phyloP scores from a whole-genome alignment of 2,329 filamentous ascomycete species.

The Rhytidhysteron rufulum region DNA sequence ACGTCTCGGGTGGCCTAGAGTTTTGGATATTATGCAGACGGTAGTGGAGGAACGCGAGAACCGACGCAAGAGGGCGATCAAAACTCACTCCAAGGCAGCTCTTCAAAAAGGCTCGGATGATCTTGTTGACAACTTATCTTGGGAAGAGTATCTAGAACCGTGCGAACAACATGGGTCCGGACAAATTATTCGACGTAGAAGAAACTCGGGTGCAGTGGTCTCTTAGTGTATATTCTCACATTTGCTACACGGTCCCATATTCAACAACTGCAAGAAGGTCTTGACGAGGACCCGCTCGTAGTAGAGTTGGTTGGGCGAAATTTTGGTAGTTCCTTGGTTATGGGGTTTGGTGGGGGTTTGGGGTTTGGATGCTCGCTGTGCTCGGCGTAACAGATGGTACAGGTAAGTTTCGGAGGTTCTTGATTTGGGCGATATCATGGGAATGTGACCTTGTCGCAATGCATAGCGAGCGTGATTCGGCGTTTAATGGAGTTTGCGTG shows the following conservation, averaged over 20 bases:
- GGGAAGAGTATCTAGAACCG: conserved; percentile 35
- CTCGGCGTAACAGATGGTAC: background rate
- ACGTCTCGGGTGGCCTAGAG: conserved; percentile 36
- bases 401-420: background rate
- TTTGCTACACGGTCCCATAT: no score
- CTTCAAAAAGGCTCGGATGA: conserved; percentile 15
- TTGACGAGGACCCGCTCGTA: background rate
- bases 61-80: conserved; percentile 31
- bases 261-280: background rate
- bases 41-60: conserved; percentile 43
- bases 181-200: conserved; percentile 25
- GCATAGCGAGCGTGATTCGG: conserved; percentile 34
- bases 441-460: conserved; percentile 14
- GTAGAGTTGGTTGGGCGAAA: background rate
- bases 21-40: conserved; percentile 38
- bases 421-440: conserved; percentile 4
- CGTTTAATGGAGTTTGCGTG: conserved; percentile 15
- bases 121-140: conserved; percentile 24
- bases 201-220: background rate
- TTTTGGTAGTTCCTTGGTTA: background rate
- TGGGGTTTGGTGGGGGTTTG: background rate
- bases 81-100: conserved; percentile 19
- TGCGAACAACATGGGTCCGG: conserved; percentile 35
- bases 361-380: background rate
- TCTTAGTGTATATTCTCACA: no score